These are phyloP conservation scores for Globisporangium cylindrosporum DNA, from an alignment of 352 stramenopile species.

Conservation along the genomic window DNA sequence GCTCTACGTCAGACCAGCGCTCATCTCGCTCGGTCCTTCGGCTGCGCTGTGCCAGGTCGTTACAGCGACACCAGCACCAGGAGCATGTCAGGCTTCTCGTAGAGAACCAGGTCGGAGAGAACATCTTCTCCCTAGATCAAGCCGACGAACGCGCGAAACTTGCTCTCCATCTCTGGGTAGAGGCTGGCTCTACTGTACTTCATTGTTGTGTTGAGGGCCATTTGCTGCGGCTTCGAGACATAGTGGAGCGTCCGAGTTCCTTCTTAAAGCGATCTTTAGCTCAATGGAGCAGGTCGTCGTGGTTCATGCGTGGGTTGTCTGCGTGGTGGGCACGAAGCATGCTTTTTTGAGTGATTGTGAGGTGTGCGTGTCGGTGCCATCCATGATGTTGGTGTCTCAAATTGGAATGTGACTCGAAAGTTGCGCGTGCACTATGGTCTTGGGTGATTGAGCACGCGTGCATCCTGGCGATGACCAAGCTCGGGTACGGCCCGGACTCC, in stretches of 20 bases:
- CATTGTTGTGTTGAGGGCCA: neutral
- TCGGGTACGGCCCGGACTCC: constrained; percentile 82
- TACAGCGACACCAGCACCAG: neutral
- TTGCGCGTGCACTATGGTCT: neutral
- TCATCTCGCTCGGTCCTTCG: too few relatives aligned
- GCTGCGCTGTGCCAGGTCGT: too few relatives aligned
- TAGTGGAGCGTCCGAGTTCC: neutral
- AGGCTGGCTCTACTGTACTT: neutral
- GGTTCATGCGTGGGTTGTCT: neutral
- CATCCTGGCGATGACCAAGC: constrained; percentile 78
- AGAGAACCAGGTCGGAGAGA: constrained; percentile 2
- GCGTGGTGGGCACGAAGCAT: neutral
- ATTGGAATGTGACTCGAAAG: constrained; percentile 6
- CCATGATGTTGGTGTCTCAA: neutral
- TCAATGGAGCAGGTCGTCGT: neutral
- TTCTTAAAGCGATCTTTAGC: neutral
- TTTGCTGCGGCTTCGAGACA: neutral
- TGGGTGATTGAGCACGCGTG: constrained; percentile 93
- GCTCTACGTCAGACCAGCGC: too few relatives aligned
- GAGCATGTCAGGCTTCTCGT: neutral
- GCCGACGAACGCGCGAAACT: neutral
- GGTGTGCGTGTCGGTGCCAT: neutral
- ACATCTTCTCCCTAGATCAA: neutral
- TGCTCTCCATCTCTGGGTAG: neutral
- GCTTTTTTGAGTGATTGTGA: constrained; percentile 1